Base-by-base conservation (phyloP, 1,139 yeast genomes). In the Fermentozyma sake region DNA sequence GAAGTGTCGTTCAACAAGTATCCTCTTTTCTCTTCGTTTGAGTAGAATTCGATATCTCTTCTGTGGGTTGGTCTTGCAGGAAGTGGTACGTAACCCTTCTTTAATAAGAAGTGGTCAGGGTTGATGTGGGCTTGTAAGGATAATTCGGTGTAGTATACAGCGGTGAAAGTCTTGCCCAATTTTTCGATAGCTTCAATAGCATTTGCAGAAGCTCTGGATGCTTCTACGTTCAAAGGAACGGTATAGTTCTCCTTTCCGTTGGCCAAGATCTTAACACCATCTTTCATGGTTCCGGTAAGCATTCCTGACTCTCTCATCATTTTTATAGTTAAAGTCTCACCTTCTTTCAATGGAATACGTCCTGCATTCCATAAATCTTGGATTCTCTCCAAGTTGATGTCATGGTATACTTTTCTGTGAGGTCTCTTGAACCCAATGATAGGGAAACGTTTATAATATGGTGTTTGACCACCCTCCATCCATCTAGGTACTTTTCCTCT, bases 401-500 rank as follows among this genome's bases (percentile, higher is more conserved):
- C 76, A 24, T 66, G 61, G 39, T 71, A 61, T 12, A 67, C 67
- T 38, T 60, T 59, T 17, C 66, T 68, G 42, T 70, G 72, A 9
- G 69, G 68, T 43, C 81, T 70, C 45, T 76, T 74, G 66, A 89
- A 87, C 7, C 98, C 98, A 35, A 81, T 69, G 53, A 91, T 89
- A 29, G 97, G 97, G 56, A 87, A 86, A 36, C 87, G 63, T 55
- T 83, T 83, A 50, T 78, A 83, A 46, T 80, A 80, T 14, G 97
- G 97, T 1, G 98, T 91, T 55, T 91, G 99, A 50, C 98, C 98
- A 74, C 99, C 99, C 66, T 91, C 98, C 54, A 89, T 85, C 91
- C 95, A 86, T 38, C 82, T 76, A 34, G 89, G 91, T 13, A 89
- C 93, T 29, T 79, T 76, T 19, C 91, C 85, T 60, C 97, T 76